A percentile compares a stretch with the other conserved stretches of the same genome.
Conservation (phyloP, 139 green algal genomes). For the Closterium sp. region DNA sequence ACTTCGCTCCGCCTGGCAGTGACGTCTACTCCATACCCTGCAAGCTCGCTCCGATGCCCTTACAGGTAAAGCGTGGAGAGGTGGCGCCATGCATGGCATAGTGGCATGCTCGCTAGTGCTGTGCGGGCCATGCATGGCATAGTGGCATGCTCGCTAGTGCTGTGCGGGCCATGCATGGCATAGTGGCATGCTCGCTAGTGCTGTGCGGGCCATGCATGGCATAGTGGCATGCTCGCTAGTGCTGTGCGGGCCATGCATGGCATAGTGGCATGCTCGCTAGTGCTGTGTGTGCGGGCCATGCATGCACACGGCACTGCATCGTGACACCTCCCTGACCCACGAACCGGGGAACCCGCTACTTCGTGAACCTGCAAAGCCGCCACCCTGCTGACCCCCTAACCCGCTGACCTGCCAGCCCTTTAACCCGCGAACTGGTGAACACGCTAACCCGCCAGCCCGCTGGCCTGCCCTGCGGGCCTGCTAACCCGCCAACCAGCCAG, state of each 20-base stretch:
- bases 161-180: neutral
- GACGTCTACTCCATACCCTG: conserved; percentile 38
- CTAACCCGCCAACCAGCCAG: too few relatives aligned
- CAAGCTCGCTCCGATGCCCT: conserved; percentile 20
- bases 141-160: neutral
- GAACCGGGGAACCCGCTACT: too few relatives aligned
- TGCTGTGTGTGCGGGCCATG: too few relatives aligned
- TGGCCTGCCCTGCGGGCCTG: too few relatives aligned
- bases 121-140: neutral
- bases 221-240: neutral
- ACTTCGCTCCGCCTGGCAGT: conserved; percentile 33
- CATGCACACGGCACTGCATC: too few relatives aligned
- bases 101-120: neutral
- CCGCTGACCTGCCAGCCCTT: neutral
- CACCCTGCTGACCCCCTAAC: too few relatives aligned
- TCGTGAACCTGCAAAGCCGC: too few relatives aligned
- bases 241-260: neutral
- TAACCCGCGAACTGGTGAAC: too few relatives aligned
- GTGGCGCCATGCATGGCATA: neutral
- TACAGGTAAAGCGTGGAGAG: neutral
- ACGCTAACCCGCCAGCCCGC: too few relatives aligned
- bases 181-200: neutral
- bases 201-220: neutral
- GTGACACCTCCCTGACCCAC: too few relatives aligned
- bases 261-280: neutral